phyloP scores from a whole-genome alignment of 495 filamentous ascomycete species.

The Echria macrotheca region DNA sequence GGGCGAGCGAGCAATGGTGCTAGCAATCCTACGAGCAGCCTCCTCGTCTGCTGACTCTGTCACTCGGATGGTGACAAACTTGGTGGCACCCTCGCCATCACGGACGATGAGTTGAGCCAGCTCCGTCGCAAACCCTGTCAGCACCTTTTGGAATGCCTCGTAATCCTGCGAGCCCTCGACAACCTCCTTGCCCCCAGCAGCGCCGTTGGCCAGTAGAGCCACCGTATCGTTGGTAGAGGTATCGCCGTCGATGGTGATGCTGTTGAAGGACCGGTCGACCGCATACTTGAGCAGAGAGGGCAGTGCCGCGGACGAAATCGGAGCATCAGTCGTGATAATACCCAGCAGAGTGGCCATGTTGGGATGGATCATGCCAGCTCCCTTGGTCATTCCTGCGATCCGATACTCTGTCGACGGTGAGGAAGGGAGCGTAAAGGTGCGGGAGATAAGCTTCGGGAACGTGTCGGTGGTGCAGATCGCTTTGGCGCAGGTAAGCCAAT shows the following conservation, averaged over 20 bases:
- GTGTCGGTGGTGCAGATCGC: conserved; percentile 99
- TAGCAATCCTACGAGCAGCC: conserved; percentile 66
- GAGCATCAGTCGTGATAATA: conserved; percentile 89
- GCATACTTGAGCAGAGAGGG: conserved; percentile 66
- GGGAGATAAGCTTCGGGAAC: conserved; percentile 91
- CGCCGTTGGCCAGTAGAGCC: conserved; percentile 89
- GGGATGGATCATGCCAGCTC: conserved; percentile 98
- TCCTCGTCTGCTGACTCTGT: conserved; percentile 61
- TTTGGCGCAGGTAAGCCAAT: conserved; percentile 81
- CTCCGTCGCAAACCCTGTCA: conserved; percentile 73
- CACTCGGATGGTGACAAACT: conserved; percentile 93
- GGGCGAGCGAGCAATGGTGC: conserved; percentile 85
- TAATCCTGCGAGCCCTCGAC: conserved; percentile 56
- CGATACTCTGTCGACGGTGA: conserved; percentile 68
- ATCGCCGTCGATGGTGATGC: conserved; percentile 94
- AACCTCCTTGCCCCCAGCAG: conserved; percentile 70
- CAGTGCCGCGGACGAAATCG: conserved; percentile 64
- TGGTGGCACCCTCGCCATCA: conserved; percentile 96
- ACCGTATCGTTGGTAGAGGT: conserved; percentile 97
- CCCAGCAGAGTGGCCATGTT: conserved; percentile 98
- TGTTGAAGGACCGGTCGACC: conserved; percentile 86
- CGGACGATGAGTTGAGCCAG: conserved; percentile 90
- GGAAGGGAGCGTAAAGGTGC: conserved; percentile 78
- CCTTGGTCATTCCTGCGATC: conserved; percentile 95
- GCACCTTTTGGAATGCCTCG: conserved; percentile 56